phyloP scores from a whole-genome alignment of 1,139 yeast genomes.

The Kurtzmaniella quercitrusa region DNA sequence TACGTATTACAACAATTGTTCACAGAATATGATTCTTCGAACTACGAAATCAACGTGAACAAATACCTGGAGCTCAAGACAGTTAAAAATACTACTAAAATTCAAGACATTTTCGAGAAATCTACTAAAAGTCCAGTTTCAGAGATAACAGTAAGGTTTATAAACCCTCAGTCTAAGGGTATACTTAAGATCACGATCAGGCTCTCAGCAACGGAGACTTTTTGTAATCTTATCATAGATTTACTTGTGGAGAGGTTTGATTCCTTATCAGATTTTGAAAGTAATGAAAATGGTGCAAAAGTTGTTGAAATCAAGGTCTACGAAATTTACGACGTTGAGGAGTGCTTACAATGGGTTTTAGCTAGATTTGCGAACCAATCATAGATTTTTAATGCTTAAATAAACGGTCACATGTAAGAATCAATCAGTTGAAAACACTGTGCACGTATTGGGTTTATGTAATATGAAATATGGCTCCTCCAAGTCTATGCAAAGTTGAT shows the following conservation, averaged over 20 bases:
- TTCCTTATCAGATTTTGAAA: slow-evolving; percentile 23
- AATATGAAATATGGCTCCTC: not conserved
- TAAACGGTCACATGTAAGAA: too few relatives aligned
- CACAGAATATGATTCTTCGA: slow-evolving; percentile 12
- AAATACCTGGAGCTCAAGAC: slow-evolving; percentile 13
- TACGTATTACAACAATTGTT: slow-evolving; percentile 35
- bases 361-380: slow-evolving; percentile 25
- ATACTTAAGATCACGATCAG: slow-evolving; percentile 26
- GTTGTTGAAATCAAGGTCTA: slow-evolving; percentile 48
- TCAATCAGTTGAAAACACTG: not conserved
- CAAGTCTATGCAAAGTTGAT: not conserved
- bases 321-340: slow-evolving; percentile 60
- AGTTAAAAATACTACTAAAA: slow-evolving; percentile 4
- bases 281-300: slow-evolving; percentile 32
- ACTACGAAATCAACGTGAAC: slow-evolving; percentile 9
- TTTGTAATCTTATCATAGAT: slow-evolving; percentile 34
- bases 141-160: slow-evolving; percentile 2
- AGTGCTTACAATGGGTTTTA: slow-evolving; percentile 63
- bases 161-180: slow-evolving; percentile 11
- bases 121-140: slow-evolving; percentile 13
- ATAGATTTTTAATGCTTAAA: not conserved
- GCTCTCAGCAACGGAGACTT: slow-evolving; percentile 38
- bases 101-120: slow-evolving; percentile 14
- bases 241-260: slow-evolving; percentile 32
- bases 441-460: too few relatives aligned